phyloP scores from a whole-genome alignment of 257 asterid species.

The Echites panduratus region DNA sequence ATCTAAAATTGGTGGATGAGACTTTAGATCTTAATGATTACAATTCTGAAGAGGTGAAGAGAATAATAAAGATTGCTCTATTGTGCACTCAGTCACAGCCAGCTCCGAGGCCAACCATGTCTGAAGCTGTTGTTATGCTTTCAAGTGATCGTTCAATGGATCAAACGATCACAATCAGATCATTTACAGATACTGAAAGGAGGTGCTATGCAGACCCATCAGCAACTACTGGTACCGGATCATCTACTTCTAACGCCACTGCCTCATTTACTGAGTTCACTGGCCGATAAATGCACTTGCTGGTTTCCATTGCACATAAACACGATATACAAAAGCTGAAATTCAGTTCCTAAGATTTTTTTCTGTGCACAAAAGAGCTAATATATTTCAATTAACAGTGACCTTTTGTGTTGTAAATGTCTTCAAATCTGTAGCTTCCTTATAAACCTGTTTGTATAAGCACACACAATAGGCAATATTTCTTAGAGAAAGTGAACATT shows the following conservation, averaged over 20 bases:
- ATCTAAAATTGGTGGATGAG: constrained; percentile 50
- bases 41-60: constrained; percentile 45
- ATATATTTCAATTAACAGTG: background rate
- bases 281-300: constrained; percentile 43
- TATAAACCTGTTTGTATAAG: background rate
- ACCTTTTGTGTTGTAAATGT: background rate
- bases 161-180: constrained; percentile 25
- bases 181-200: constrained; percentile 29
- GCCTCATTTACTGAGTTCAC: constrained; percentile 46
- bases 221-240: constrained; percentile 19
- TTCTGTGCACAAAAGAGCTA: background rate
- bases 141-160: constrained; percentile 32
- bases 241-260: constrained; percentile 49
- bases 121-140: constrained; percentile 67
- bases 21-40: constrained; percentile 44
- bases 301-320: background rate
- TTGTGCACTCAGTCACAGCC: constrained; percentile 67
- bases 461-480: background rate
- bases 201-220: constrained; percentile 20
- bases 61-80: constrained; percentile 58
- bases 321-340: background rate
- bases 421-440: background rate
- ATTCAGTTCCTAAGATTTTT: background rate
- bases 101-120: constrained; percentile 71
- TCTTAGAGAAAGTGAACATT: background rate